Base-by-base conservation (phyloP, 108 stramenopile species). In the Nitzschia palea region DNA sequence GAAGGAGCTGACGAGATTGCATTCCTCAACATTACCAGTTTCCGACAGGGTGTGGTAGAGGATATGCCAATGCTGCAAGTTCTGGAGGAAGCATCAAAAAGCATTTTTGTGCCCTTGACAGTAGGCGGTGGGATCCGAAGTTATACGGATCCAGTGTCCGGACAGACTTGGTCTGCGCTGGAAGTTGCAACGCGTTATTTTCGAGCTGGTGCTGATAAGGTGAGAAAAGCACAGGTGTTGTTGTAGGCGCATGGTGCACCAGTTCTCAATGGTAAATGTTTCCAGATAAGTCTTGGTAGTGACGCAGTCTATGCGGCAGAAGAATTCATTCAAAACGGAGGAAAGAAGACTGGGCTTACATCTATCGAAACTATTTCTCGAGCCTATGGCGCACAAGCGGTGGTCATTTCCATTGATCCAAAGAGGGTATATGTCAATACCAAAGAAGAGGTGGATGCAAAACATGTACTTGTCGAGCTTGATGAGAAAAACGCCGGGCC, bases 131-230 rank as follows among this genome's bases (percentile, higher is more conserved):
- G 98, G 18, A 98, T 99, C 74, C 84, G 97, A n/a, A 87, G 78
- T 34, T 95, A 98, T 69, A 86, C 85, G 6, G 98, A 98, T 68
- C 80, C 82, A 22, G 71, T 66, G 22, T 71, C 82, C 3, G 97
- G 97, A 8, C 79, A 67, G 44, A 80, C 70, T 6, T 97, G 87
- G 76, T 84, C 86, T 3, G 97, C 97, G 6, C 67, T 97, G 60
- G 96, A 99, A 56, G 98, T 99, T 40, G 98, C 98, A 0, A 77
- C 87, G n/a, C 68, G 94, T 6, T 99, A 99, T 74, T 99, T 99
- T 68, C 77, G 98, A 45, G 96, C 98, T 25, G 98, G 98, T n/a
- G 98, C 98, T 4, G 98, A 99, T 72, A 99, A 99, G 86, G 80
- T 87, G 14, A 40, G 59, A 25, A 18, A 6, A 22, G 22, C 15